A percentile compares a stretch with the other conserved stretches of the same genome.
Conservation (phyloP, 2,329 filamentous ascomycete genomes). For the Colletotrichum sp. region DNA sequence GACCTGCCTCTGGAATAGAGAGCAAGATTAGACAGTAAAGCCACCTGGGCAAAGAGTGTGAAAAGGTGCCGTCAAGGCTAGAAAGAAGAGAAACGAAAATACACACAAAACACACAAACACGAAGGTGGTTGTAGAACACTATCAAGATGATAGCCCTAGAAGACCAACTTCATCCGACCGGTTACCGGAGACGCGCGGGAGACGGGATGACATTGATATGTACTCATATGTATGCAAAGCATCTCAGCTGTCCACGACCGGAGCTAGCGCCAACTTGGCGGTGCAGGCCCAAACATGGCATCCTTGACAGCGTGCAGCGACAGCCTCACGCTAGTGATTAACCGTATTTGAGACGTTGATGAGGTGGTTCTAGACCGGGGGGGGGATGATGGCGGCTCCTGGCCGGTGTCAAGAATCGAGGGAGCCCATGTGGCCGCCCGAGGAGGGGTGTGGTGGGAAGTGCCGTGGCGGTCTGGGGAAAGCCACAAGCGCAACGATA, state of each 20-base stretch:
- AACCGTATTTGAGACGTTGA: slow-evolving; percentile 4
- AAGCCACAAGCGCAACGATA: neutral
- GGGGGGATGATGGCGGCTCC: neutral
- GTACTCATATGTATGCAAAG: neutral
- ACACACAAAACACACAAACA: neutral
- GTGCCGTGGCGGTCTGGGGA: neutral
- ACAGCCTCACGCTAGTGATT: slow-evolving; percentile 6
- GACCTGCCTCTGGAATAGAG: slow-evolving; percentile 9
- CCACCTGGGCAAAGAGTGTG: slow-evolving; percentile 2
- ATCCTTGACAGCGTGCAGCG: neutral
- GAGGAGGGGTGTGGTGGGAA: neutral
- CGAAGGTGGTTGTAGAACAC: neutral
- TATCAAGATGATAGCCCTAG: neutral
- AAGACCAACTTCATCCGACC: neutral
- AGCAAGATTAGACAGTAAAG: neutral
- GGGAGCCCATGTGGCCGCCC: neutral
- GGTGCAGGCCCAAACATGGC: neutral
- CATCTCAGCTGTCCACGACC: neutral
- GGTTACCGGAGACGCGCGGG: neutral
- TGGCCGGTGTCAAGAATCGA: neutral
- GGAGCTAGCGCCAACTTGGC: slow-evolving; percentile 10
- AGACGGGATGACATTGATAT: slow-evolving; percentile 1
- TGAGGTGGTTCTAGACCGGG: neutral
- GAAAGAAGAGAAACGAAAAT: neutral
- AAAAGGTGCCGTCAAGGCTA: slow-evolving; percentile 3